Evolutionary conservation across 495 filamentous ascomycete genomes (phyloP), one percentile per base, ranked within the genome.

Genomic region (Pseudoneurospora amorphoporcata): DNA sequence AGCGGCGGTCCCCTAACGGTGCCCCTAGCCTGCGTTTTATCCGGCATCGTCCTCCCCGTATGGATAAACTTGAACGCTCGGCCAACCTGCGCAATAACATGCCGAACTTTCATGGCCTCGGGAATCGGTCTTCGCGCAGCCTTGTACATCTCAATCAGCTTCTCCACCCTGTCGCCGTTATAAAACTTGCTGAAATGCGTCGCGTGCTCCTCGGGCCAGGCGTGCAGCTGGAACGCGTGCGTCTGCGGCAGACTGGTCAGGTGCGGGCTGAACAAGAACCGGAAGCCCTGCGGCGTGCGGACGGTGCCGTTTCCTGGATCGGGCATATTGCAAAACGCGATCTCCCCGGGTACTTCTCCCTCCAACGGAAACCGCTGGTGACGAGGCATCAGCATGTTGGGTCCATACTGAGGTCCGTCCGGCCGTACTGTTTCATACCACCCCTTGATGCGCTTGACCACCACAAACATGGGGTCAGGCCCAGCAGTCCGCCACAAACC

Each of bases 31-130:
- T 39, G 70, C 73, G 32, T 70, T 19, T n/a, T 23, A 10, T 38
- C 39, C 8, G 19, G 58, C 9, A 35, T 69, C 4, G 43, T 29
- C 38, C 70, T 3, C 0, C 75, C 75, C 0, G 72, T 74, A 37
- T 78, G 75, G 0, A 77, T 16, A 12, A 23, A 76, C 6, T 65
- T 41, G 14, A 47, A 43, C 0, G 73, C 74, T 8, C 74, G 72
- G 3, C 69, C 71, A 0, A 75, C 4, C 53, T 75, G 68, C 16
- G 74, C 69, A 23, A 77, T 68, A 8, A 73, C 29, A 58, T 78
- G 75, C 77, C 77, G 77, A 35, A 78, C 76, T n/a, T n/a, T n/a
- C 47, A 77, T 43, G 6, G 23, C 7, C 45, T 77, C 75, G 1
- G 76, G 76, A 2, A 78, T 19, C n/a, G 3, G 16, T 17, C 3